A percentile compares a stretch with the other conserved stretches of the same genome.
These are phyloP conservation scores for Rhizopogon vinicolor DNA, from an alignment of 768 basidiomycete species.

Conservation along the genomic window DNA sequence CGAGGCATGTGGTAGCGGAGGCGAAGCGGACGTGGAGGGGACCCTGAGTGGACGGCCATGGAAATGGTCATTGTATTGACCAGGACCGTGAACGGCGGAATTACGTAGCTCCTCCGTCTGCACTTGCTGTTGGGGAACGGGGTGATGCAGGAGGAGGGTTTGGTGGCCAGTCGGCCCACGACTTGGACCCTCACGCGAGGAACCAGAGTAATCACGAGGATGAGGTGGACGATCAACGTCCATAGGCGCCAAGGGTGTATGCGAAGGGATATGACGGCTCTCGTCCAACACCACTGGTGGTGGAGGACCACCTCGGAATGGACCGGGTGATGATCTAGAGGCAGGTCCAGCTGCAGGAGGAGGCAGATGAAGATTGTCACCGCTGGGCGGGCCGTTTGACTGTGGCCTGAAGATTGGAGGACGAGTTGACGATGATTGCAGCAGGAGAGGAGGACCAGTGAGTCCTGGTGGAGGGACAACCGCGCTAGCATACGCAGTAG, in stretches of 20 bases:
- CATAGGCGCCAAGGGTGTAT: constrained; percentile 79
- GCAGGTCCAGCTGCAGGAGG: constrained; percentile 50
- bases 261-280: constrained; percentile 58
- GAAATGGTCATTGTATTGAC: constrained; percentile 56
- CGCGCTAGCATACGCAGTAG: constrained; percentile 85
- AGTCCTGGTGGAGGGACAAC: constrained; percentile 69
- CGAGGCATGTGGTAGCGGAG: constrained; percentile 40
- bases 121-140: constrained; percentile 54
- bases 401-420: constrained; percentile 63
- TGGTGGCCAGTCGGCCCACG: constrained; percentile 57
- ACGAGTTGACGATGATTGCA: constrained; percentile 41
- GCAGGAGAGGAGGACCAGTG: constrained; percentile 59
- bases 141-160: constrained; percentile 62
- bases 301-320: constrained; percentile 80
- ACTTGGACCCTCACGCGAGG: constrained; percentile 37
- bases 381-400: constrained; percentile 50
- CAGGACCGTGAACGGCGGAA: constrained; percentile 29
- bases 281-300: constrained; percentile 81
- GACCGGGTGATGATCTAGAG: constrained; percentile 56
- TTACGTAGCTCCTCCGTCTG: constrained; percentile 49
- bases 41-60: constrained; percentile 43
- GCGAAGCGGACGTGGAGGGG: constrained; percentile 57
- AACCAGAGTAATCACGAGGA: constrained; percentile 53
- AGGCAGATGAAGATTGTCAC: constrained; percentile 43
- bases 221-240: constrained; percentile 52